Conservation (phyloP, 352 stramenopile species). For the Plasmopara muralis region DNA sequence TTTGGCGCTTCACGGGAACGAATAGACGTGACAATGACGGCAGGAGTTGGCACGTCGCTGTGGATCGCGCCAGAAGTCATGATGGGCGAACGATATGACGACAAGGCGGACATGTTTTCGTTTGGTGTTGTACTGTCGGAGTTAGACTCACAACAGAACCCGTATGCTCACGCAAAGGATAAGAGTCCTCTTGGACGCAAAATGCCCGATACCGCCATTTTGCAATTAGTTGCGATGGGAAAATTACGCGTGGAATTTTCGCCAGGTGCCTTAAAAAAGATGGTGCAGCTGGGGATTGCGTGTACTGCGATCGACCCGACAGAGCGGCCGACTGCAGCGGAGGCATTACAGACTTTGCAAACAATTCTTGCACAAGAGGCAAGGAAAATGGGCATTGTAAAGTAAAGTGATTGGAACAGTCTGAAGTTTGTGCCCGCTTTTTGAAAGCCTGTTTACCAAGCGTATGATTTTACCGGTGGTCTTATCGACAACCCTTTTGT, state of each 20-base stretch:
- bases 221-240: slow-evolving; percentile 42
- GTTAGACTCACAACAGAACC: slow-evolving; percentile 34
- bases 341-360: slow-evolving; percentile 35
- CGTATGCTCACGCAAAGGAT: slow-evolving; percentile 33
- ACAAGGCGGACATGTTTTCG: slow-evolving; percentile 44
- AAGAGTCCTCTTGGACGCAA: slow-evolving; percentile 28
- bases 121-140: slow-evolving; percentile 42
- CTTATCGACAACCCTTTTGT: neutral
- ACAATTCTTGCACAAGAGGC: slow-evolving; percentile 27
- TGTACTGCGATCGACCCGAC: slow-evolving; percentile 40
- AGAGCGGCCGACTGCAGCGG: slow-evolving; percentile 30
- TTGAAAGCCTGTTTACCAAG: neutral
- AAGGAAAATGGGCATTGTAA: slow-evolving; percentile 7
- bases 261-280: slow-evolving; percentile 10
- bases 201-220: slow-evolving; percentile 38
- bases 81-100: slow-evolving; percentile 38
- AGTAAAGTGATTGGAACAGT: neutral
- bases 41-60: slow-evolving; percentile 34
- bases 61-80: slow-evolving; percentile 43
- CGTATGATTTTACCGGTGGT: neutral
- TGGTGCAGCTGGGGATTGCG: slow-evolving; percentile 27
- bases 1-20: slow-evolving; percentile 40
- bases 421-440: neutral
- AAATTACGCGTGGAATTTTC: slow-evolving; percentile 41
- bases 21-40: slow-evolving; percentile 34